phyloP scores from a whole-genome alignment of 2,329 filamentous ascomycete species.

The Ramularia endophylla region DNA sequence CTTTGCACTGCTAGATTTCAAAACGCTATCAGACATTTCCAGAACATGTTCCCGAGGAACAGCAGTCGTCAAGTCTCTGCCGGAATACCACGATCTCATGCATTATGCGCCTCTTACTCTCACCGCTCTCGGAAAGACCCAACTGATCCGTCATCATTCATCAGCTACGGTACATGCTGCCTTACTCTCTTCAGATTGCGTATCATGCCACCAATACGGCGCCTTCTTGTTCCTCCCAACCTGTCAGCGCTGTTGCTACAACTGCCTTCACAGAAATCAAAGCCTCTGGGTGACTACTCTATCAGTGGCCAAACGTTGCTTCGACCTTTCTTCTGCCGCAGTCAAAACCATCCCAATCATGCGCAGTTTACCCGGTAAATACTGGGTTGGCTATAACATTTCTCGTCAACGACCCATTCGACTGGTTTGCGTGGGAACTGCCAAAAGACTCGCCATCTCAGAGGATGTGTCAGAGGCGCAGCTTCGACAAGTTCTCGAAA shows the following conservation, averaged over 20 bases:
- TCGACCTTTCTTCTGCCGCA: conserved; percentile 2
- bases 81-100: conserved; percentile 7
- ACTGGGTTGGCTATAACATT: not conserved
- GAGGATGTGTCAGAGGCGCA: not conserved
- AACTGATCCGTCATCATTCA: conserved; percentile 2
- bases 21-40: conserved; percentile 6
- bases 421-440: conserved; percentile 1
- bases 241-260: conserved; percentile 8
- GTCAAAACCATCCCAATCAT: conserved; percentile 5
- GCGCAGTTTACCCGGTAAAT: conserved; percentile 4
- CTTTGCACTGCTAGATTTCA: conserved; percentile 8
- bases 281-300: conserved; percentile 4
- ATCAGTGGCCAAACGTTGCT: conserved; percentile 2
- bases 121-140: conserved; percentile 4
- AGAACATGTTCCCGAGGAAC: conserved; percentile 4
- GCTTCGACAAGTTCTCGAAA: not conserved
- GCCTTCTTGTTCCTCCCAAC: conserved; percentile 8
- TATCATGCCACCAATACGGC: conserved; percentile 4
- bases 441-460: conserved; percentile 1
- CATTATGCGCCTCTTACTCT: conserved; percentile 5
- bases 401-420: not conserved
- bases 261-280: conserved; percentile 5
- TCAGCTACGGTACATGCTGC: conserved; percentile 4
- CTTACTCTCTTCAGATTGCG: conserved; percentile 2
- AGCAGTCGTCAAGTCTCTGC: conserved; percentile 3